Evolutionary conservation across 2,329 filamentous ascomycete species (phyloP).

Genomic region (Fusarium avenaceum): DNA sequence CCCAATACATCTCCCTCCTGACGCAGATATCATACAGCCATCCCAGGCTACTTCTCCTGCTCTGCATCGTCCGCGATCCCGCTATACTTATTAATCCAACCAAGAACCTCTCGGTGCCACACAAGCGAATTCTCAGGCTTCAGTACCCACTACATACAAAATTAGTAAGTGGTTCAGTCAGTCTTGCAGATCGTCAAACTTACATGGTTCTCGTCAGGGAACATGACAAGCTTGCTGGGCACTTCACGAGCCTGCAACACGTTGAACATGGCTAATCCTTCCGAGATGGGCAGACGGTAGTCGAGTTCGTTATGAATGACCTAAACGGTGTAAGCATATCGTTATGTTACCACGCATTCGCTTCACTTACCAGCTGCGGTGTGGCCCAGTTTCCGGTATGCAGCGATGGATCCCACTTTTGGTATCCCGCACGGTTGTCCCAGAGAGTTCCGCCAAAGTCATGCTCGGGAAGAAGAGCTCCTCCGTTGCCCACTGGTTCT

Average conservation of each 20-base stretch:
- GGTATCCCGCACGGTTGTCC: conserved; percentile 73
- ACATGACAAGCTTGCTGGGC: conserved; percentile 82
- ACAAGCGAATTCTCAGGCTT: conserved; percentile 92
- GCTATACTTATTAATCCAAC: conserved; percentile 78
- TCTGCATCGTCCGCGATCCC: conserved; percentile 55
- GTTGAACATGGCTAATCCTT: conserved; percentile 89
- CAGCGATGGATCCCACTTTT: conserved; percentile 77
- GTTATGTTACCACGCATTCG: too few relatives aligned
- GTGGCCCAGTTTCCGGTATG: conserved; percentile 81
- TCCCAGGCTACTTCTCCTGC: conserved; percentile 38
- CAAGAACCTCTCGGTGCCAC: conserved; percentile 89
- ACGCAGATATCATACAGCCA: conserved; percentile 27
- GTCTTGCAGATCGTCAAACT: conserved; percentile 34
- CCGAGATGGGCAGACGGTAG: conserved; percentile 86
- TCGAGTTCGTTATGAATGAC: conserved; percentile 90
- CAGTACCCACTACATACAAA: conserved; percentile 75
- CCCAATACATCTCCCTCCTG: neutral
- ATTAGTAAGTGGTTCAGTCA: conserved; percentile 8
- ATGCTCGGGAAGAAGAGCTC: conserved; percentile 79
- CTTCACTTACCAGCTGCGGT: conserved; percentile 77
- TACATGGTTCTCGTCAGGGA: conserved; percentile 79
- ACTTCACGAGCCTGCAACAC: conserved; percentile 81
- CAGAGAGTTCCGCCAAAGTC: conserved; percentile 74
- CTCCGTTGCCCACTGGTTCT: conserved; percentile 74
- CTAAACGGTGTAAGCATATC: conserved; percentile 37